Evolutionary conservation across 1,284 basidiomycete genomes (phyloP).

Genomic region (Microbotryum saponariae): DNA sequence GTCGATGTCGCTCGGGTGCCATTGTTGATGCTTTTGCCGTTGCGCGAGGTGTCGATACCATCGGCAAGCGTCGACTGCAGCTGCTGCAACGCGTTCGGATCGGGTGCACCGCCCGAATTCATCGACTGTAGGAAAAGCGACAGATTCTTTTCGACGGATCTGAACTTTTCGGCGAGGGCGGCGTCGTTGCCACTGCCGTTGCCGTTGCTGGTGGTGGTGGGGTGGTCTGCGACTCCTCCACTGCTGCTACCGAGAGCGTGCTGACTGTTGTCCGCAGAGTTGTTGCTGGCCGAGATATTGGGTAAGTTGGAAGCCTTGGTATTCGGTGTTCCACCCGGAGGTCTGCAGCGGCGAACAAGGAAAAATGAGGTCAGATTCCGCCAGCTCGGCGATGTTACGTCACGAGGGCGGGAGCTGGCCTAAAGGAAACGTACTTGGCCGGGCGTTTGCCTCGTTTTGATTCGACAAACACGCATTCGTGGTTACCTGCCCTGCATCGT

Average conservation of each 20-base stretch:
- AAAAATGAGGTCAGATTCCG: no score
- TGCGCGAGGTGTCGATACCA: background rate
- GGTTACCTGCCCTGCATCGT: slow-evolving; percentile 13
- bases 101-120: slow-evolving; percentile 19
- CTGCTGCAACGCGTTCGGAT: slow-evolving; percentile 8
- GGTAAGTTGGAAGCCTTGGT: no score
- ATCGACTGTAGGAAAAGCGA: slow-evolving; percentile 20
- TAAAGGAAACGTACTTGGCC: background rate
- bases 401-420: no score
- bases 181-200: background rate
- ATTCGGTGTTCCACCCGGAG: no score
- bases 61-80: slow-evolving; percentile 18
- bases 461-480: slow-evolving; percentile 28
- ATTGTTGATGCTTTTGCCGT: background rate
- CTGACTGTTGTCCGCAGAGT: background rate
- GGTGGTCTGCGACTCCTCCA: background rate
- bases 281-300: background rate
- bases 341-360: no score
- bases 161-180: slow-evolving; percentile 18
- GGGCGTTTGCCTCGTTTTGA: slow-evolving; percentile 27
- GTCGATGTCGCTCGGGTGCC: background rate
- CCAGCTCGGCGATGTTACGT: no score
- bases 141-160: slow-evolving; percentile 17
- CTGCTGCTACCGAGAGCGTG: background rate
- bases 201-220: background rate